phyloP scores from a whole-genome alignment of 495 filamentous ascomycete genomes.

The Achaetomiella virescens region DNA sequence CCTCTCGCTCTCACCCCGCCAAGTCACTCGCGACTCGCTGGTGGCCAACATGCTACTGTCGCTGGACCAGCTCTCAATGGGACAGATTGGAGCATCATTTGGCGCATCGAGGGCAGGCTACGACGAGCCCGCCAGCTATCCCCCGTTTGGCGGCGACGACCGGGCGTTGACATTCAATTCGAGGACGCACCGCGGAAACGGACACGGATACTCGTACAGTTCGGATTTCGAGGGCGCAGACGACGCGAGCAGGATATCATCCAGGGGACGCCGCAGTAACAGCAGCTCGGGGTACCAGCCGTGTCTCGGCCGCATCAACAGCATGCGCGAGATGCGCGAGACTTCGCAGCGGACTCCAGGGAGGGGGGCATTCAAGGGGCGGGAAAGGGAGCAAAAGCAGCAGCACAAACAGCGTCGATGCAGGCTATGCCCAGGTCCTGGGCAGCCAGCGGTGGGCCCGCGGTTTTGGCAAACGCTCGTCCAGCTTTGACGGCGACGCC shows the following conservation, averaged over 20 bases:
- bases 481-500: conserved; percentile 65
- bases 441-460: conserved; percentile 53
- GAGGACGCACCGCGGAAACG: conserved; percentile 43
- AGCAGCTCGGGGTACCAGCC: conserved; percentile 70
- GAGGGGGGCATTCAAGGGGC: conserved; percentile 40
- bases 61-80: conserved; percentile 68
- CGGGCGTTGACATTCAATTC: conserved; percentile 32
- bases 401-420: conserved; percentile 62
- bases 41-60: conserved; percentile 90
- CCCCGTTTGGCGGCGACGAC: conserved; percentile 26
- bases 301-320: conserved; percentile 58
- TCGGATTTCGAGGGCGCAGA: conserved; percentile 61
- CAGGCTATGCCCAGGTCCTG: conserved; percentile 50
- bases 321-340: conserved; percentile 49
- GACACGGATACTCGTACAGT: conserved; percentile 70
- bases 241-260: conserved; percentile 57
- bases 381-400: conserved; percentile 69
- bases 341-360: conserved; percentile 35
- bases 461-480: conserved; percentile 56
- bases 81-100: conserved; percentile 35
- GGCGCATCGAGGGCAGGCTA: conserved; percentile 19
- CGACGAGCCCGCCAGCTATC: conserved; percentile 27
- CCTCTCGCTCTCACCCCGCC: conserved; percentile 66
- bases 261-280: conserved; percentile 67
- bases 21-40: conserved; percentile 76